Conservation (phyloP, 768 basidiomycete species). For the Russula sp. region DNA sequence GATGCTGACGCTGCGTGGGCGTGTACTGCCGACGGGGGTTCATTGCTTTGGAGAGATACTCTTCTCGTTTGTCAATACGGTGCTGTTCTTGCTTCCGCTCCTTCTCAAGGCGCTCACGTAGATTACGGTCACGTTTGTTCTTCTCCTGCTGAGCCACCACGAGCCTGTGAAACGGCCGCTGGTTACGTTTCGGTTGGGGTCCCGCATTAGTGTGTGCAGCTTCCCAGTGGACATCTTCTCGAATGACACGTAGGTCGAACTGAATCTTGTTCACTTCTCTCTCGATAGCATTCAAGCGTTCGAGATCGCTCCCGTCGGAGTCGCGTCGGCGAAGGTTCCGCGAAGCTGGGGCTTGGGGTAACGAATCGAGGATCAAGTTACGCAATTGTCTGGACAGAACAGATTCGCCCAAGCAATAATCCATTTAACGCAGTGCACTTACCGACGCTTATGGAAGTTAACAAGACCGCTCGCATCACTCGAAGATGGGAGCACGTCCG, state of each 20-base stretch:
- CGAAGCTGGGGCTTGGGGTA: constrained; percentile 41
- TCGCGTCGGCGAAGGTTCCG: constrained; percentile 47
- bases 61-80: constrained; percentile 66
- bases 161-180: constrained; percentile 61
- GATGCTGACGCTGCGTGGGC: constrained; percentile 60
- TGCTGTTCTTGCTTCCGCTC: constrained; percentile 75
- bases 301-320: constrained; percentile 59
- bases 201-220: constrained; percentile 41
- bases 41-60: constrained; percentile 72
- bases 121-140: constrained; percentile 65
- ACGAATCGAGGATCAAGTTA: constrained; percentile 52
- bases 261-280: constrained; percentile 54
- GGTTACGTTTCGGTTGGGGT: constrained; percentile 46
- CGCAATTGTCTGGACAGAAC: constrained; percentile 50
- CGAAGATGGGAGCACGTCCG: constrained; percentile 57
- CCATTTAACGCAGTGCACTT: constrained; percentile 21
- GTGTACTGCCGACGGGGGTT: constrained; percentile 45
- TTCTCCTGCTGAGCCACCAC: constrained; percentile 72
- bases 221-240: constrained; percentile 71
- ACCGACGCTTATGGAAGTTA: constrained; percentile 83
- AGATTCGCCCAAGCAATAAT: constrained; percentile 19
- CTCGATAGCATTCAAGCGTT: constrained; percentile 71
- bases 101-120: constrained; percentile 63
- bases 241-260: constrained; percentile 67
- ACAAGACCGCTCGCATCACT: constrained; percentile 55